These are phyloP conservation scores for Trichomonas gallinae DNA, from an alignment of 208 protist genomes.

Conservation along the genomic window DNA sequence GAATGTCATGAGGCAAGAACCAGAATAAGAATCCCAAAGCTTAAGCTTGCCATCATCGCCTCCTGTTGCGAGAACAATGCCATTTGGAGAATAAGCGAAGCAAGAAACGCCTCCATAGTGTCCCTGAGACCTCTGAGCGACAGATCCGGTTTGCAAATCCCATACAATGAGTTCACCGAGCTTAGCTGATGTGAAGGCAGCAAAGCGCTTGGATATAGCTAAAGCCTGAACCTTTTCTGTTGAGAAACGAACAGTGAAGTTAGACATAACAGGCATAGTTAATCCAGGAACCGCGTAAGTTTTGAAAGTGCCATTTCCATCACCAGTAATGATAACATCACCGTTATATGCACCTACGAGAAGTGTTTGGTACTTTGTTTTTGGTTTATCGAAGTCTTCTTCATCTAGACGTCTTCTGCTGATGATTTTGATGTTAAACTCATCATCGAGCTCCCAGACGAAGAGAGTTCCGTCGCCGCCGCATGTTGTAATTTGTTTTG, in stretches of 20 bases:
- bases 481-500: not conserved
- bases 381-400: not conserved
- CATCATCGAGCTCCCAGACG: not conserved
- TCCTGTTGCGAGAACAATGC: slow-evolving; percentile 37
- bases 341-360: not conserved
- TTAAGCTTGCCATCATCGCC: slow-evolving; percentile 41
- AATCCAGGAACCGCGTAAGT: not conserved
- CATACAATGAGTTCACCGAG: not conserved
- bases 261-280: not conserved
- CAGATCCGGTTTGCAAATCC: not conserved
- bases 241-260: not conserved
- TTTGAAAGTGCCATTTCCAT: not conserved
- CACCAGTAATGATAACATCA: not conserved
- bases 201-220: not conserved
- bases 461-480: not conserved
- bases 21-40: slow-evolving; percentile 38
- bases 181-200: not conserved
- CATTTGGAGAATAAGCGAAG: slow-evolving; percentile 36
- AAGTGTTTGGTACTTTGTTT: not conserved
- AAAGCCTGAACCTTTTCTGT: not conserved
- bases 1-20: slow-evolving; percentile 43
- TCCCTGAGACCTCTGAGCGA: not conserved
- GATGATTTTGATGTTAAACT: not conserved
- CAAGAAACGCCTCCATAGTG: slow-evolving; percentile 13
- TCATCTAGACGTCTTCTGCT: not conserved